Evolutionary conservation across 768 basidiomycete species (phyloP), one percentile per base, ranked within the genome.

Genomic region (Trametes cubensis): DNA sequence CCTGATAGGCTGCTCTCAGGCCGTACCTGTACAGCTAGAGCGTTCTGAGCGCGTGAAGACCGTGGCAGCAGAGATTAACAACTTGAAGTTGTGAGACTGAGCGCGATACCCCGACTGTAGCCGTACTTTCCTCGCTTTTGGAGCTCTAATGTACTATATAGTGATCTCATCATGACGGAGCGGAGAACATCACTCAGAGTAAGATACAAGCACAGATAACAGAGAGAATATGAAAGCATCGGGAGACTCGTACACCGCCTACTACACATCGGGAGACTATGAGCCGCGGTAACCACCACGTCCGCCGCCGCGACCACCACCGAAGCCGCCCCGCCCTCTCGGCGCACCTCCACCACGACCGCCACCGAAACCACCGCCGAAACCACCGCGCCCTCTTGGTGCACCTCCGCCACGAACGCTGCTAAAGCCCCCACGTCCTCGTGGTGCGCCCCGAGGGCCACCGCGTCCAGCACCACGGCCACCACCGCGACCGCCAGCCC

Each of bases 281-380:
- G 76, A 83, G 44, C 84, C 82, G 70, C 84, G 78, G 70, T 76
- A 82, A n/a, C 80, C 73, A 57, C 81, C 75, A 45, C 77, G 68
- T n/a, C 75, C 71, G 39, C 80, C 71, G 34, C 80, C 75, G 15
- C 79, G 68, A 38, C 76, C 72, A 25, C 76, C 72, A 51, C 84
- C 78, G 69, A 77, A 82, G 15, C n/a, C n/a, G n/a, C n/a, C n/a
- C n/a, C n/a, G n/a, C n/a, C n/a, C n/a, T n/a, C n/a, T n/a, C n/a
- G n/a, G n/a, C n/a, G n/a, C n/a, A n/a, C n/a, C n/a, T n/a, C n/a
- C n/a, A n/a, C n/a, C n/a, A n/a, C n/a, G n/a, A n/a, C n/a, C n/a
- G n/a, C n/a, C n/a, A n/a, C n/a, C n/a, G n/a, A n/a, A n/a, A n/a
- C n/a, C n/a, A n/a, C n/a, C n/a, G n/a, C n/a, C n/a, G n/a, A n/a